phyloP scores from a whole-genome alignment of 176 grass and related monocot species.

The Avena atlantica region DNA sequence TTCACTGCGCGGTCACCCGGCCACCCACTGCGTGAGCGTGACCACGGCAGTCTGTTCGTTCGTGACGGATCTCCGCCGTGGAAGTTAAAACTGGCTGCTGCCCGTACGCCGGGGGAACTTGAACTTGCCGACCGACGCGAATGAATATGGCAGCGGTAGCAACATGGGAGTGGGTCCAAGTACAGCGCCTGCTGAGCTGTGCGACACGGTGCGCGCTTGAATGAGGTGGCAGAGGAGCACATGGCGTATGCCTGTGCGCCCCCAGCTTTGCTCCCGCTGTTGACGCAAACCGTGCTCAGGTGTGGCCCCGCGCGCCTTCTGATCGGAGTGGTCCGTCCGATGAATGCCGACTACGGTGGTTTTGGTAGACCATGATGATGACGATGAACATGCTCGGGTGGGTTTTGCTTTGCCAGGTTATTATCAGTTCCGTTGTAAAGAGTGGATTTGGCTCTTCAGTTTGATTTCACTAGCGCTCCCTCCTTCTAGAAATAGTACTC shows the following conservation, averaged over 20 bases:
- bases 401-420: no score
- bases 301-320: not conserved
- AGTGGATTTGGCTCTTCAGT: no score
- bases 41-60: not conserved
- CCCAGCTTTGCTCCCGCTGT: not conserved
- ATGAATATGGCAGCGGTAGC: not conserved
- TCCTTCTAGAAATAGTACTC: no score
- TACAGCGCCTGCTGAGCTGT: slow-evolving; percentile 20
- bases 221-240: slow-evolving; percentile 20
- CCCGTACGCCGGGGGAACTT: not conserved
- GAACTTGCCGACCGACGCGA: slow-evolving; percentile 5
- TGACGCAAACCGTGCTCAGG: not conserved
- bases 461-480: no score
- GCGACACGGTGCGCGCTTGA: not conserved
- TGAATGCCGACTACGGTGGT: not conserved
- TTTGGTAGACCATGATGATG: not conserved
- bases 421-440: no score
- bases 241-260: not conserved
- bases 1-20: not conserved
- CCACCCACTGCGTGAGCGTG: not conserved
- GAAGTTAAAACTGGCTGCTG: not conserved
- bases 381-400: no score
- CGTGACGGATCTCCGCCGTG: not conserved
- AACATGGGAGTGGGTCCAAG: not conserved
- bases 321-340: not conserved